Evolutionary conservation across 1,284 basidiomycete species (phyloP), one percentile per base, ranked within the genome.

Genomic region (Hemileia vastatrix): DNA sequence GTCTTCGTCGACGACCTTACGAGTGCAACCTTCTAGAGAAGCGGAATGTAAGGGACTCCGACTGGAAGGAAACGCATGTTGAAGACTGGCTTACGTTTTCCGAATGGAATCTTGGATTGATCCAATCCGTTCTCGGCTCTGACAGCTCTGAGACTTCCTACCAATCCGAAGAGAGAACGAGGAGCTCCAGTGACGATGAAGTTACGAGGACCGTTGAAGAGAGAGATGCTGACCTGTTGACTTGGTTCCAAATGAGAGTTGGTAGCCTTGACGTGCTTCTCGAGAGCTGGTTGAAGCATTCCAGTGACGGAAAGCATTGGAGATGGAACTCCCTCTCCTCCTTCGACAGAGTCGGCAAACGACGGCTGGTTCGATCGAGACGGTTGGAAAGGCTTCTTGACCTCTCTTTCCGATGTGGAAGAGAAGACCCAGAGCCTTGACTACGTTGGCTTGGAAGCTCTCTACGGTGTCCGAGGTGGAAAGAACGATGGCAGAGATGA

Each of bases 161-260:
- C 91, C 63, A 97, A 85, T 70, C 94, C 94, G 76, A 91, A 92
- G 40, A 98, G 80, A 15, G 92, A 85, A 67, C 87, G 87, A 36
- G 93, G 82, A 40, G 90, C 90, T 50, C 94, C 94, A 33, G 92
- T 97, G 62, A 97, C 85, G 66, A 97, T 90, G 74, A 91, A 91
- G 52, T 86, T 87, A 70, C 85, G 86, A 54, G 90, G 84, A 4
- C 91, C 91, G 72, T 98, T 98, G 81, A 89, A 83, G 31, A 97
- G 84, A 36, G 91, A 94, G 63, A 98, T 83, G 63, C 82, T 81
- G 49, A 98, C 77, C 76, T 90, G 82, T 23, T 88, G 88, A 73
- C 88, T 88, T 49, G 79, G 77, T 4, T 87, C 81, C 51, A 97
- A n/a, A 76, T 92, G 85, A 58, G 83, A 81, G 81, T 98, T 98